Evolutionary conservation across 192 early-diverging fungal species (phyloP).

Genomic region (Backusella tarrabulga): DNA sequence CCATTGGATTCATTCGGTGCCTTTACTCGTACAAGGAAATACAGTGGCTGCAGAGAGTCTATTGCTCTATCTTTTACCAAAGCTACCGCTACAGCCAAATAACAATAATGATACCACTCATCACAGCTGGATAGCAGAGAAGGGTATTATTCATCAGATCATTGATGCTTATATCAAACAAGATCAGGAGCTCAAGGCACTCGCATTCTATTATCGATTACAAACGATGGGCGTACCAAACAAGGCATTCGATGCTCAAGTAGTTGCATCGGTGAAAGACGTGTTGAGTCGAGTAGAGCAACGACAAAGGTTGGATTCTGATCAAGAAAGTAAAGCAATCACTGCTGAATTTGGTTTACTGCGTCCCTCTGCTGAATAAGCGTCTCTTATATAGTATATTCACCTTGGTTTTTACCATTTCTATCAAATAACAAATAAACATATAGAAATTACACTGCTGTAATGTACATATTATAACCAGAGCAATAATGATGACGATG

Average conservation of each 20-base stretch:
- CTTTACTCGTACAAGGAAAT: not conserved
- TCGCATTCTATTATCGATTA: slow-evolving; percentile 24
- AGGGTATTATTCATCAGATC: not conserved
- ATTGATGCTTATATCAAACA: slow-evolving; percentile 8
- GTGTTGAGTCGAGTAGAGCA: not conserved
- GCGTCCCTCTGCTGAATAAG: not conserved
- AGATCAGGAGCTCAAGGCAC: slow-evolving; percentile 18
- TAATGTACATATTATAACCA: not conserved
- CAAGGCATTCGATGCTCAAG: slow-evolving; percentile 10
- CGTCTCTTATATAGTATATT: not conserved
- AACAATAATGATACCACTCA: not conserved
- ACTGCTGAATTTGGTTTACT: slow-evolving; percentile 2
- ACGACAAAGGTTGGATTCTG: not conserved
- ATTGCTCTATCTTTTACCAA: slow-evolving; percentile 4
- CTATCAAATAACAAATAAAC: not conserved
- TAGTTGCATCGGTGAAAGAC: not conserved
- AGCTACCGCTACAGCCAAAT: not conserved
- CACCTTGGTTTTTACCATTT: not conserved
- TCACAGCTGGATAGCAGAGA: not conserved
- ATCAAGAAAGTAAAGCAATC: not conserved
- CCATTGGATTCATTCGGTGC: not conserved
- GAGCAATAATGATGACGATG: not conserved
- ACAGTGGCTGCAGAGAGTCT: slow-evolving; percentile 11
- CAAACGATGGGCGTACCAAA: not conserved
- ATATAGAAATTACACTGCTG: not conserved